Base-by-base conservation (phyloP, 2,329 filamentous ascomycete genomes). In the Trichoderma oligosporum region DNA sequence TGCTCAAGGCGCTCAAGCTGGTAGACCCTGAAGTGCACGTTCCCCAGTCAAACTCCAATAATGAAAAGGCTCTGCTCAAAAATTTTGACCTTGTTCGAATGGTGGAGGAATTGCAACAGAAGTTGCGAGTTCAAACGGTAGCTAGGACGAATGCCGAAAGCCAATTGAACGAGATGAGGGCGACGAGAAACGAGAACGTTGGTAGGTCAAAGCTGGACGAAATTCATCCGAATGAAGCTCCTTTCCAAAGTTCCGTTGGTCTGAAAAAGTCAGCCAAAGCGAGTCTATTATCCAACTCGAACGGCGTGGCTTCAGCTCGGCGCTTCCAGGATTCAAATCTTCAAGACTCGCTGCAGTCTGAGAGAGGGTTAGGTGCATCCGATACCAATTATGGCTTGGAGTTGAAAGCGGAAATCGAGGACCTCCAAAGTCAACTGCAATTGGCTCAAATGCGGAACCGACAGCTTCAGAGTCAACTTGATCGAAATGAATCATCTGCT, bases 371-470 rank as follows among this genome's bases (percentile, higher is more conserved):
- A 22, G 93, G 97, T 70, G 88, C 91, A 14, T 77, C 91, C 39
- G 87, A 86, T 63, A 90, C 90, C 73, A 93, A 94, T 74, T 91
- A 88, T 67, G 86, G 88, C 36, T 93, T 95, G 86, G 93, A 97
- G 68, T 78, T 96, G 59, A 94, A 92, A 67, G 83, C 90, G 3
- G 92, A 97, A 66, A 79, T 97, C 11, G 93, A 97, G 70, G 86
- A 96, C 71, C 80, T 96, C 24, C 93, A 97, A 70, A 97, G 95
- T 69, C 91, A 96, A 70, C 82, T 97, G 51, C 93, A 97, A 68
- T 84, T 97, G 70, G 86, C 88, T 4, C 88, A 97, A 71, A 96
- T 97, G 90, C 89, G 95, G 65, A 97, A 96, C 72, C 86, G 89
- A 31, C 92, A 97, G 67, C 82, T 97, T 5, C 89, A 96, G 68